Base-by-base conservation (phyloP, 116 monocot species). In the Papilionanthe hybrid region DNA sequence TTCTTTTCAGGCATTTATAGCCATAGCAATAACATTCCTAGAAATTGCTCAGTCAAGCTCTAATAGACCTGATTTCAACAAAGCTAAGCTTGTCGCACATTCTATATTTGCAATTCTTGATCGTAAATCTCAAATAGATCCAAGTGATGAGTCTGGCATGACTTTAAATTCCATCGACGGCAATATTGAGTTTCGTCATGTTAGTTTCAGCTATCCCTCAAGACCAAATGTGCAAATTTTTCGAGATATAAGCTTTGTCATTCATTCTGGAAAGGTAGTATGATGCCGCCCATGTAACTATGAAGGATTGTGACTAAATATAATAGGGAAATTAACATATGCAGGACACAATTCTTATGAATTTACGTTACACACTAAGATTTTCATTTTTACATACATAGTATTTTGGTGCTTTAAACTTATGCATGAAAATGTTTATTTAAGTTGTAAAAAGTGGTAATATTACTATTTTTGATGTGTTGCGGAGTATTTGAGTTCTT, bases 131-230 rank as follows among this genome's bases (percentile, higher is more conserved):
- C 84, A 55, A 79, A 87, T 87, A 27, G 84, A 87, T 47, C 81
- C 87, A 58, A 82, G 87, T 47, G 71, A 76, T 9, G 81, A 82
- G 63, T 76, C 71, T 53, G 84, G 87, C 5, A 47, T 81, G 47
- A 84, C 58, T 6, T 56, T 82, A 42, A 81, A 87, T 65, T 63
- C 41, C 23, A 55, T 87, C 4, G 69, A 73, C 20, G 87, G 87
- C 22, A 81, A 79, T 67, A 87, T 87, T 55, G 87, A 84, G 76
- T 87, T 87, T 63, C 75, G 69, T 11, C 87, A 84, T 57, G 82
- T 87, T 48, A 84, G 79, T 75, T 87, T 87, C 84, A 84, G 78
- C 58, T 87, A 87, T 63, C 87, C 84, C 1, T 76, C 84, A 32
- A 81, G 87, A 44, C 87, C 87, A 56, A 75, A 87, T 79, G 76